Evolutionary conservation across 768 basidiomycete genomes (phyloP).

Genomic region (Zangia roseola): DNA sequence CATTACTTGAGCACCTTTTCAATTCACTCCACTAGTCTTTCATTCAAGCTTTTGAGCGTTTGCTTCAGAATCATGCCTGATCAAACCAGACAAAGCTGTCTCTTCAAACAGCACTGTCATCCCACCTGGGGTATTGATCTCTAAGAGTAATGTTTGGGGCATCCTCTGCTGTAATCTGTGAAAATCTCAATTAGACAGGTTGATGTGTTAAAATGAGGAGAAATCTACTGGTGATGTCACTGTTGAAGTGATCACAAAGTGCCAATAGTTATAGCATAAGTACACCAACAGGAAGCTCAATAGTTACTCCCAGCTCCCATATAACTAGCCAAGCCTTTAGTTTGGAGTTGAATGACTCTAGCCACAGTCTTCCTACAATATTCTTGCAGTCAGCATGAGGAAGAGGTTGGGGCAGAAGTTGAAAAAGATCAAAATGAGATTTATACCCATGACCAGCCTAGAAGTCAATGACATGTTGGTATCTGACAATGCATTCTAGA

Average conservation of each 20-base stretch:
- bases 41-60: no score
- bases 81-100: neutral
- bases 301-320: neutral
- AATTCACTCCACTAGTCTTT: no score
- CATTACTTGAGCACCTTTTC: no score
- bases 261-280: neutral
- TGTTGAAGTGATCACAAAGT: neutral
- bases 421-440: neutral
- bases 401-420: neutral
- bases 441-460: neutral
- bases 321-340: neutral
- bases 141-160: neutral
- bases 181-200: neutral
- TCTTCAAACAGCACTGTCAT: neutral
- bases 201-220: neutral
- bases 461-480: neutral
- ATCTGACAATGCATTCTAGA: neutral
- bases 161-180: neutral
- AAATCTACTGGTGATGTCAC: neutral
- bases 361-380: neutral
- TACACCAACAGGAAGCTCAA: neutral
- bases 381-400: neutral
- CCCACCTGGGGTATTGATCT: neutral
- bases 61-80: neutral
- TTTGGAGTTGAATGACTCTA: neutral